Conservation (phyloP, 169 alveolate species). For the Besnoitia besnoiti region DNA sequence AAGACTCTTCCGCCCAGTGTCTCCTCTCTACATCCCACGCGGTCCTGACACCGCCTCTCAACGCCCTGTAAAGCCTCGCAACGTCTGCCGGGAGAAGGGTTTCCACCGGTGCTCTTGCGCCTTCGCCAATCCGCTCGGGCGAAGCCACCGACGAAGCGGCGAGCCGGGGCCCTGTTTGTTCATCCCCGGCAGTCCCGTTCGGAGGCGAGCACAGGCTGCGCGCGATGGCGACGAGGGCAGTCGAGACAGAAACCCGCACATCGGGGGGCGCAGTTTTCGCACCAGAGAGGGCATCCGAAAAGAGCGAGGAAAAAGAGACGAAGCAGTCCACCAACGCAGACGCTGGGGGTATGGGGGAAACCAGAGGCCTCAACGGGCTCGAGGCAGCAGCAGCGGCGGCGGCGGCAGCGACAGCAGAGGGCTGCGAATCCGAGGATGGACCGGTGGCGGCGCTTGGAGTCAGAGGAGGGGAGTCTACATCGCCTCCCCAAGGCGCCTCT, state of each 20-base stretch:
- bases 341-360: neutral
- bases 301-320: neutral
- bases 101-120: neutral
- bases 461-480: too few relatives aligned
- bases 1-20: neutral
- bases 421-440: neutral
- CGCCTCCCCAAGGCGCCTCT: too few relatives aligned
- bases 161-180: neutral
- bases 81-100: constrained; percentile 19
- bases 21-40: constrained; percentile 7
- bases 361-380: neutral
- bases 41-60: constrained; percentile 1
- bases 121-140: neutral
- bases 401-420: neutral
- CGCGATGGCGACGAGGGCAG: constrained; percentile 2
- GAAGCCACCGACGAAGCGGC: neutral
- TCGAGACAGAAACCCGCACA: neutral
- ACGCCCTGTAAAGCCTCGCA: constrained; percentile 2
- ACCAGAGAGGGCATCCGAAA: neutral
- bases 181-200: neutral
- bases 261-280: neutral
- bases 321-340: constrained; percentile 11
- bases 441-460: too few relatives aligned
- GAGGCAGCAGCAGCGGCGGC: neutral
- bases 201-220: constrained; percentile 1